Evolutionary conservation across 78 protist species (phyloP), one percentile per base, ranked within the genome.

Genomic region (Diacronema lutheri): DNA sequence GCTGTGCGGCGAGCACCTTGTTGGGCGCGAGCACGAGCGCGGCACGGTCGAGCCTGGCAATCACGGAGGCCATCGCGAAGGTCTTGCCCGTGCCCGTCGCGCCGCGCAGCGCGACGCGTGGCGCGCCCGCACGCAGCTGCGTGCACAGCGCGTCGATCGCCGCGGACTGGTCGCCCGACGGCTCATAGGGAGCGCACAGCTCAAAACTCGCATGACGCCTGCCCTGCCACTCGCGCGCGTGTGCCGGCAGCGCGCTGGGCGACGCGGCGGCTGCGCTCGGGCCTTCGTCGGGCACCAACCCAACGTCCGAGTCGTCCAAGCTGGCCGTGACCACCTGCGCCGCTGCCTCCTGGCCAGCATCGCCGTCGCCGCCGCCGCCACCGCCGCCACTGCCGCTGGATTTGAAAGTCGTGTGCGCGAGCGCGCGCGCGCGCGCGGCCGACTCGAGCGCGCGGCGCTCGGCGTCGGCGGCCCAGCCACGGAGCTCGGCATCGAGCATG

Each of bases 1-100:
- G 74, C 84, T 86, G 89, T 19, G 89, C 89, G 1, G 89, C 89
- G 9, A 86, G 77, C 21, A 44, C 81, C 84, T 86, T 86, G 73
- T 86, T 86, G 19, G 89, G 89, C 35, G 89, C 89, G 33, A 86
- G 33, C 56, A 86, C 20, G 57, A 86, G 84, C 29, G 89, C 77
- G 41, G 89, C 84, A 31, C 20, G 16, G 78, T 64, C 26, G 37
- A 13, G 14, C 29, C 7, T 11, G 0, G 37, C 84, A 56, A 86
- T 64, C 29, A 77, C 14, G 25, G 62, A 6, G 19, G 89, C 89
- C 84, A 86, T 76, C 23, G 64, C 82, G 16, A 60, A 86, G 6
- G 89, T 86, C 76, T 86, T 86, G 57, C 89, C 89, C 31, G 89
- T 86, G 64, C 66, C 83, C 25, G 65, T 55, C 14, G 65, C 64